Conservation (phyloP, 345 rosid genomes). For the Raphanus raphanistrum region DNA sequence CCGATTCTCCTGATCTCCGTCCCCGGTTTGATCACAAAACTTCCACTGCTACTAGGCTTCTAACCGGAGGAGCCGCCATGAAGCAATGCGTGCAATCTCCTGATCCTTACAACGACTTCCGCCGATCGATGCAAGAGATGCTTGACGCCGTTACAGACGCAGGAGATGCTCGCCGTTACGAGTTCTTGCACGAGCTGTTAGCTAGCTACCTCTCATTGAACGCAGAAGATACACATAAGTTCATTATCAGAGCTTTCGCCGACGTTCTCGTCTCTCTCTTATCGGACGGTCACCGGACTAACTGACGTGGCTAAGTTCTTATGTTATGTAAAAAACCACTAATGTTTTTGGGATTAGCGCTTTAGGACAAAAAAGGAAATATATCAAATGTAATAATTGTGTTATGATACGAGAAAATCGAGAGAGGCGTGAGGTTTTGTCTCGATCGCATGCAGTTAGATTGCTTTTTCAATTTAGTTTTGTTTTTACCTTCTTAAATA, state of each 20-base stretch:
- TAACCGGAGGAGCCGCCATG: slow-evolving; percentile 58
- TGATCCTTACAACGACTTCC: slow-evolving; percentile 76
- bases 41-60: slow-evolving; percentile 18
- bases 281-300: slow-evolving; percentile 33
- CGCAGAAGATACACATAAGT: slow-evolving; percentile 63
- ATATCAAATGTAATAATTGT: slow-evolving; percentile 25
- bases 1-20: slow-evolving; percentile 49
- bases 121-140: slow-evolving; percentile 86
- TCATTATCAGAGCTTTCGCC: slow-evolving; percentile 71
- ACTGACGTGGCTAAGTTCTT: slow-evolving; percentile 26
- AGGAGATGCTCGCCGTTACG: slow-evolving; percentile 50
- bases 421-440: slow-evolving; percentile 39
- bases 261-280: slow-evolving; percentile 56
- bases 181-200: slow-evolving; percentile 75
- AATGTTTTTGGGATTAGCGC: slow-evolving; percentile 4
- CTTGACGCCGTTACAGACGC: slow-evolving; percentile 65
- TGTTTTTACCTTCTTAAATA: not conserved
- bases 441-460: slow-evolving; percentile 33
- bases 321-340: not conserved
- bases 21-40: not conserved
- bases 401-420: slow-evolving; percentile 37
- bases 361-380: slow-evolving; percentile 9
- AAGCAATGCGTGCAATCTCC: slow-evolving; percentile 62
- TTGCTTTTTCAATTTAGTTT: slow-evolving; percentile 13
- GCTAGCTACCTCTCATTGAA: slow-evolving; percentile 69